Conservation (phyloP, 352 stramenopile species). For the Phytophthora uliginosa region DNA sequence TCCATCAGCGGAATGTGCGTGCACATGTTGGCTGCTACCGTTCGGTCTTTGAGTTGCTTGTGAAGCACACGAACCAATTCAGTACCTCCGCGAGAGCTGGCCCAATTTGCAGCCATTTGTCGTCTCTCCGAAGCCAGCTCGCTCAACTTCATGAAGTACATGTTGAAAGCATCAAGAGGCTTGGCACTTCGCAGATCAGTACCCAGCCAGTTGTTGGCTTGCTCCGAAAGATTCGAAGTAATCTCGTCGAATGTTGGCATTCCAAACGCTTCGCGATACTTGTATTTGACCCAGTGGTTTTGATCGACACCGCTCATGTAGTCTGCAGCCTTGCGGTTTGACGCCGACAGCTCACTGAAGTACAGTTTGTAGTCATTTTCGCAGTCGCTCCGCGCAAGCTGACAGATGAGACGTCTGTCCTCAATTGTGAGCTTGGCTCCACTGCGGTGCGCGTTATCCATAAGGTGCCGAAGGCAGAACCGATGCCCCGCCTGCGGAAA, state of each 20-base stretch:
- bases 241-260: constrained; percentile 26
- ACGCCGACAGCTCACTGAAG: neutral
- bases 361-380: constrained; percentile 14
- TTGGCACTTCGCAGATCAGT: constrained; percentile 15
- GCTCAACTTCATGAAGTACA: constrained; percentile 7
- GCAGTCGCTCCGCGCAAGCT: constrained; percentile 7
- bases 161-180: constrained; percentile 8
- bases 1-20: neutral
- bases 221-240: constrained; percentile 23
- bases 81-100: neutral
- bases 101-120: constrained; percentile 2
- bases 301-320: constrained; percentile 20
- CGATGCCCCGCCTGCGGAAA: constrained; percentile 7
- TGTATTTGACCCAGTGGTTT: constrained; percentile 30
- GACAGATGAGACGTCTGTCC: neutral
- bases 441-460: neutral
- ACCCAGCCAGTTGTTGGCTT: constrained; percentile 32
- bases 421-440: neutral
- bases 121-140: neutral
- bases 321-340: neutral
- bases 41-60: neutral
- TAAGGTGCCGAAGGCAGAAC: constrained; percentile 17
- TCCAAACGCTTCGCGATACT: constrained; percentile 10
- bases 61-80: neutral
- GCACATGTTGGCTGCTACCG: neutral